Conservation (phyloP, 148 eudicot species). For the Selenicereus undatus region DNA sequence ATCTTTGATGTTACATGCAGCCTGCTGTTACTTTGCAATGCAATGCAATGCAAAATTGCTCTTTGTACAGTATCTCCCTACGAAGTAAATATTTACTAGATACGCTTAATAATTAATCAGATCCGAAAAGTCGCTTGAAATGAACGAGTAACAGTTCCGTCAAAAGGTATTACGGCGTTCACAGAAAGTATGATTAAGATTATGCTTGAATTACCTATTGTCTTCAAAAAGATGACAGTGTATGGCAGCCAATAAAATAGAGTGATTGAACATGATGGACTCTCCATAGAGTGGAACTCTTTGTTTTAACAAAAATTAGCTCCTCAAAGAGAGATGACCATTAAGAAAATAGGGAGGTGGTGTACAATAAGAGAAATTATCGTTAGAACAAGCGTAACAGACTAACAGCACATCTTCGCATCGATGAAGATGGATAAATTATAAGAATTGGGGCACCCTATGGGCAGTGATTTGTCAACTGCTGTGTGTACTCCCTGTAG, state of each 20-base stretch:
- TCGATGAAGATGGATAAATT: too few relatives aligned
- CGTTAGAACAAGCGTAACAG: too few relatives aligned
- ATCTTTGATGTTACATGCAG: too few relatives aligned
- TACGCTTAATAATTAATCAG: background rate
- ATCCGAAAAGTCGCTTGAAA: background rate
- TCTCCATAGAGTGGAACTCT: background rate
- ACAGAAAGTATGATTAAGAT: background rate
- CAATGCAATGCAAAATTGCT: background rate
- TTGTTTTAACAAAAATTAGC: background rate
- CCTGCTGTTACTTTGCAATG: too few relatives aligned
- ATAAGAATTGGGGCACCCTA: background rate
- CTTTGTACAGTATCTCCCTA: background rate
- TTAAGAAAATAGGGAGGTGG: too few relatives aligned
- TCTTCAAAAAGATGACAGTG: background rate
- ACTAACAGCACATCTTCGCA: too few relatives aligned
- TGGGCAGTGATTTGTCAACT: background rate
- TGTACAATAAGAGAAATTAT: too few relatives aligned
- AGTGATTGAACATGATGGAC: background rate
- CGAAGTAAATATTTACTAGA: background rate
- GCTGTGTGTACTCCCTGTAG: background rate
- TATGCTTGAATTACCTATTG: background rate
- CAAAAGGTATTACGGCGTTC: too few relatives aligned
- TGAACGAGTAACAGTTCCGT: too few relatives aligned
- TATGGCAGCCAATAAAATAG: background rate
- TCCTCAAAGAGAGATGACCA: too few relatives aligned